phyloP scores from a whole-genome alignment of 2,329 filamentous ascomycete species.

The Pseudocercospora cruenta region DNA sequence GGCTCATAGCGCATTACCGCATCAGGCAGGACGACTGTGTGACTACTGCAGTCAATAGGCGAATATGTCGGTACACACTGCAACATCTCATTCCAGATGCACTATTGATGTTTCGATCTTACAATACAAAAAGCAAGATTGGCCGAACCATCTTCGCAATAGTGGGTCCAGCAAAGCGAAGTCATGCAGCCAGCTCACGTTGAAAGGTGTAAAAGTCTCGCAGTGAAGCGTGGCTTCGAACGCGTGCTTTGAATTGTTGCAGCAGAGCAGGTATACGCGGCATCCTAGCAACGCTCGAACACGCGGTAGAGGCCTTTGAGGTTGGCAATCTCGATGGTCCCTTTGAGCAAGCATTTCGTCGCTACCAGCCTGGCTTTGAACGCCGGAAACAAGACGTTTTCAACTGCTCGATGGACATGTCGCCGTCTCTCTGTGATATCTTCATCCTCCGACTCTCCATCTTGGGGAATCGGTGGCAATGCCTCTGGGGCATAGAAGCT shows the following conservation, averaged over 20 bases:
- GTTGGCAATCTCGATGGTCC: slow-evolving; percentile 42
- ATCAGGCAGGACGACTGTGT: neutral
- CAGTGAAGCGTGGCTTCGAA: neutral
- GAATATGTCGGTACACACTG: slow-evolving; percentile 1
- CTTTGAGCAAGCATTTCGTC: slow-evolving; percentile 57
- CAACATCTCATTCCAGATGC: neutral
- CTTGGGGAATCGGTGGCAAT: slow-evolving; percentile 58
- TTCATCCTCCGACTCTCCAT: slow-evolving; percentile 44
- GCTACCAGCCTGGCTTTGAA: slow-evolving; percentile 82
- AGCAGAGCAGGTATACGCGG: neutral
- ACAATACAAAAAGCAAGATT: neutral
- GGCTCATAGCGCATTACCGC: neutral
- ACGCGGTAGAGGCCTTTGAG: slow-evolving; percentile 42
- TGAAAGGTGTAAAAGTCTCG: neutral
- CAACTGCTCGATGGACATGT: slow-evolving; percentile 71
- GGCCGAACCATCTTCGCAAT: neutral
- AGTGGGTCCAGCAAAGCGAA: neutral
- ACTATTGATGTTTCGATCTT: neutral
- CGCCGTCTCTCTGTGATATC: slow-evolving; percentile 51
- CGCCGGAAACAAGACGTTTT: slow-evolving; percentile 87
- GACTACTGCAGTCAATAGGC: slow-evolving; percentile 12
- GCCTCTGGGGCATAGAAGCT: slow-evolving; percentile 89
- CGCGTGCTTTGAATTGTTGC: neutral
- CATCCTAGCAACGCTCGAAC: slow-evolving; percentile 33
- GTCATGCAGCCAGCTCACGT: slow-evolving; percentile 1